These are phyloP conservation scores for Chrysanthemum makinoi DNA, from an alignment of 129 eudicot genomes.

Conservation along the genomic window DNA sequence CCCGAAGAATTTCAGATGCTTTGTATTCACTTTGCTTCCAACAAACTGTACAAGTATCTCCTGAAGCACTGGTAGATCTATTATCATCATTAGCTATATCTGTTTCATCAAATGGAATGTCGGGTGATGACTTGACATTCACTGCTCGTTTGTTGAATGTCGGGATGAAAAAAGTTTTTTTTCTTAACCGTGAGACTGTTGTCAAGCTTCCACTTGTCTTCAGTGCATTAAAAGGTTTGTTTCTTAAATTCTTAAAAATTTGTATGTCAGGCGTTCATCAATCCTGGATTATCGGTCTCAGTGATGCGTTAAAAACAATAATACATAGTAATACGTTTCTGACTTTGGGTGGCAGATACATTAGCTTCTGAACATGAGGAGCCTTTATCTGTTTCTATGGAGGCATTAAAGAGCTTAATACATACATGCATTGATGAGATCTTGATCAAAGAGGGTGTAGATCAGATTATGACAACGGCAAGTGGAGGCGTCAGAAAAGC, in stretches of 20 bases:
- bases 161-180: constrained; percentile 72
- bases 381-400: constrained; percentile 73
- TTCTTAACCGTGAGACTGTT: constrained; percentile 58
- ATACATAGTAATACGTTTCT: constrained; percentile 6
- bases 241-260: neutral
- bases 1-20: constrained; percentile 71
- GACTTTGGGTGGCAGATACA: constrained; percentile 49
- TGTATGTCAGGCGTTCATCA: too few relatives aligned
- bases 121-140: constrained; percentile 55
- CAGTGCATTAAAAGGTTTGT: constrained; percentile 68
- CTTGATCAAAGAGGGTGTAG: constrained; percentile 79
- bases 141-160: constrained; percentile 74
- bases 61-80: constrained; percentile 69
- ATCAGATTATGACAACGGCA: constrained; percentile 37
- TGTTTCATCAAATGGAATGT: constrained; percentile 60
- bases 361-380: constrained; percentile 95
- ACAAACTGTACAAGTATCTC: constrained; percentile 56
- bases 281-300: too few relatives aligned
- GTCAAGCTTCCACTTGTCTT: constrained; percentile 84
- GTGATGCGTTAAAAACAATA: neutral
- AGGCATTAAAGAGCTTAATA: constrained; percentile 71
- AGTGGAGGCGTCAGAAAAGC: constrained; percentile 42
- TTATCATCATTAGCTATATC: constrained; percentile 62
- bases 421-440: constrained; percentile 70
- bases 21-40: constrained; percentile 60